Evolutionary conservation across 768 basidiomycete species (phyloP).

Genomic region (Agaricus blazei): DNA sequence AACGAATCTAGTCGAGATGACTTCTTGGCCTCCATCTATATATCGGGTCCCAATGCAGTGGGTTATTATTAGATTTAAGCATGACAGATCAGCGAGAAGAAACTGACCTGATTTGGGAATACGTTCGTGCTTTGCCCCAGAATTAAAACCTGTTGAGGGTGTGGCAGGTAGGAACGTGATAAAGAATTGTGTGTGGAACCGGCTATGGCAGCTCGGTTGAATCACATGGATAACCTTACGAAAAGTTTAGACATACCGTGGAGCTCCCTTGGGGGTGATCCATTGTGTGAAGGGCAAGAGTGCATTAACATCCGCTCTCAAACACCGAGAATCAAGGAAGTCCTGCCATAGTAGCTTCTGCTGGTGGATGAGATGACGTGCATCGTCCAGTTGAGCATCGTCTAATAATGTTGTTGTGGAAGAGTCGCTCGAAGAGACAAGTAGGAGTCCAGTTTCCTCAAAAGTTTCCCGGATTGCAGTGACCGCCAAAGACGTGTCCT

Average conservation of each 20-base stretch:
- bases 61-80: neutral
- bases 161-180: constrained; percentile 51
- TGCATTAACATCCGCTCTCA: constrained; percentile 38
- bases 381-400: constrained; percentile 42
- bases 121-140: constrained; percentile 49
- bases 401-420: constrained; percentile 18
- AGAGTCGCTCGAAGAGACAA: constrained; percentile 30
- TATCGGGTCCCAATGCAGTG: neutral
- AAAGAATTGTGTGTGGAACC: constrained; percentile 70
- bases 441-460: constrained; percentile 66
- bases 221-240: neutral
- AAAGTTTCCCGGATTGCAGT: constrained; percentile 77
- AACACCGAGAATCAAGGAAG: constrained; percentile 43
- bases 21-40: constrained; percentile 62
- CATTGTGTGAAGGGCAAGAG: constrained; percentile 72
- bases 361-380: constrained; percentile 52
- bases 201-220: constrained; percentile 30
- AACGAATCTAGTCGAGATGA: constrained; percentile 63
- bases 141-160: constrained; percentile 42
- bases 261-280: constrained; percentile 57
- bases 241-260: constrained; percentile 34
- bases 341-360: constrained; percentile 43
- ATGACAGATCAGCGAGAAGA: neutral
- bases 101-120: constrained; percentile 52
- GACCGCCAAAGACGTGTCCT: constrained; percentile 50